Evolutionary conservation across 2,329 filamentous ascomycete species (phyloP), one percentile per base, ranked within the genome.

Genomic region (Byssoonygena ceratinophila): DNA sequence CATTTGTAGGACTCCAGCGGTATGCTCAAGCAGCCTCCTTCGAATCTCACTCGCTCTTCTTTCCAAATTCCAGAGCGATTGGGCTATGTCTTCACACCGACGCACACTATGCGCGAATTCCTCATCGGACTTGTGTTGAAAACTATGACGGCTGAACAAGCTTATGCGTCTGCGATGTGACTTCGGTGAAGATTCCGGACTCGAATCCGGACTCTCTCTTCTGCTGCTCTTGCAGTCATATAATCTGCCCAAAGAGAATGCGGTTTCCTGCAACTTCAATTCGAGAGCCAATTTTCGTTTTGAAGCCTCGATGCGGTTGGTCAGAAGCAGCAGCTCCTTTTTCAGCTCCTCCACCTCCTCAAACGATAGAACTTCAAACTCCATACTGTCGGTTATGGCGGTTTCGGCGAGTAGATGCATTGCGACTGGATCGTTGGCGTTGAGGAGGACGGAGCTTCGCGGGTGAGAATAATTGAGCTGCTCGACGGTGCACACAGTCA

Each of bases 381-480:
- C 74, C 63, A 83, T 84, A 72, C 89, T 94, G 70, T 98, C 92
- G 55, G 83, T 80, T 55, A 98, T 80, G 18, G 92, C 92, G 18
- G 88, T 97, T 72, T 97, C 91, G 56, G 92, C 90, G 54, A 98
- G 78, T 44, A 98, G 74, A 67, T 97, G 94, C 66, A 95, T 83
- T 61, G 89, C 85, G 41, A 98, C 76, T 0, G 77, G 76, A 61
- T 83, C 80, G 58, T 71, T 74, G 52, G 68, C 61, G 51, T 74
- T 71, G 23, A 71, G 60, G 22, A 69, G 60, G 29, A 64, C 63
- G 4, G 70, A 68, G 57, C 64, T 55, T 43, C 55, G 53, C 12
- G 63, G 64, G 31, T 67, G 63, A 11, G 58, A 54, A 12, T 64
- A 54, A 51, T 85, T 55, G 76, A 79, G 66, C 87, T 85, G 16